A percentile compares a stretch with the other conserved stretches of the same genome.
Conservation (phyloP, 306 rosid species). For the Senna tora region DNA sequence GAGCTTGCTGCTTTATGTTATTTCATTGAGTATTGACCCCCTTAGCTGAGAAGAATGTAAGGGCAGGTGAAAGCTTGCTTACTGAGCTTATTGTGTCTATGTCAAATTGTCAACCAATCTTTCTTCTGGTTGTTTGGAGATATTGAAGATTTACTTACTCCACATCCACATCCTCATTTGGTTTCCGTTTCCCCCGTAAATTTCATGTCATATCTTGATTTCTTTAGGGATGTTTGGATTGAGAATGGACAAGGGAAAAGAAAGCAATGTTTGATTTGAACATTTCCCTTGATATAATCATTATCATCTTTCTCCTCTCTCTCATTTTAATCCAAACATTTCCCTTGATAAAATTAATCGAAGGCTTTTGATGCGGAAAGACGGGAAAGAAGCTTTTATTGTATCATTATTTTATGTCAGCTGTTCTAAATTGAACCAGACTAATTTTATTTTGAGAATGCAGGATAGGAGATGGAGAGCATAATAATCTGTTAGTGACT, state of each 20-base stretch:
- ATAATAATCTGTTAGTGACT: slow-evolving; percentile 10
- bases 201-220: slow-evolving; percentile 15
- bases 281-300: neutral
- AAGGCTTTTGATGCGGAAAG: slow-evolving; percentile 41
- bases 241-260: neutral
- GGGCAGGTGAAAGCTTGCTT: slow-evolving; percentile 44
- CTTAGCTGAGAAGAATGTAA: slow-evolving; percentile 39
- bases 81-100: slow-evolving; percentile 41
- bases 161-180: slow-evolving; percentile 36
- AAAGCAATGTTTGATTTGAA: neutral
- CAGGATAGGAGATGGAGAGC: neutral
- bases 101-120: slow-evolving; percentile 45
- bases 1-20: slow-evolving; percentile 56
- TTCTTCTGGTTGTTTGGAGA: slow-evolving; percentile 46
- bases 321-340: neutral
- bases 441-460: slow-evolving; percentile 11
- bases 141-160: slow-evolving; percentile 44
- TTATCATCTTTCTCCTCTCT: neutral
- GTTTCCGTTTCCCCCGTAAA: slow-evolving; percentile 29
- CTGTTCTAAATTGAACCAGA: slow-evolving; percentile 17
- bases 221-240: slow-evolving; percentile 29
- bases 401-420: slow-evolving; percentile 28
- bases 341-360: slow-evolving; percentile 27
- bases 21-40: slow-evolving; percentile 50
- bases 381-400: slow-evolving; percentile 41